Evolutionary conservation across 2,329 filamentous ascomycete species (phyloP).

Genomic region (Thelonectria olida): DNA sequence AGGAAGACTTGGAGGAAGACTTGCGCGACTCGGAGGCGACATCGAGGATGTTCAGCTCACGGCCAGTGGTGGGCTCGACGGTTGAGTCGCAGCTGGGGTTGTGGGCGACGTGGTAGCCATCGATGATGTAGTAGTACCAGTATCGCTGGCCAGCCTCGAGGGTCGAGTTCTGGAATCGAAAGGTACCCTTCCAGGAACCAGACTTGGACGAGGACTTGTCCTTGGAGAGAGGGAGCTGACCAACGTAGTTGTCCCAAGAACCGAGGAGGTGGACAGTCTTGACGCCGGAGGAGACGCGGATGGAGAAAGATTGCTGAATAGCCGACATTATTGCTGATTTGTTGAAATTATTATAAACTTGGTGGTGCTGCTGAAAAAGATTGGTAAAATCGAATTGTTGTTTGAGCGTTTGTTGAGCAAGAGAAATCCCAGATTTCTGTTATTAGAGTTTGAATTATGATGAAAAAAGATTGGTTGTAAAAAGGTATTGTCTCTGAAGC

Average conservation of each 20-base stretch:
- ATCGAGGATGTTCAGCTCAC: conserved; percentile 97
- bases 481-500: conserved; percentile 46
- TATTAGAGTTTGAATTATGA: conserved; percentile 48
- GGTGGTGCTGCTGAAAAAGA: conserved; percentile 46
- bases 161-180: conserved; percentile 90
- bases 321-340: conserved; percentile 72
- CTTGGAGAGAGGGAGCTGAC: conserved; percentile 93
- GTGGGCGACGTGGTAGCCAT: conserved; percentile 97
- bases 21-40: conserved; percentile 68
- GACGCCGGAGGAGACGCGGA: conserved; percentile 94
- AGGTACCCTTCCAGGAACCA: conserved; percentile 94
- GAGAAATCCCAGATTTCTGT: conserved; percentile 62
- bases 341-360: conserved; percentile 43
- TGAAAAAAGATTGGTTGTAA: conserved; percentile 28
- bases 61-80: conserved; percentile 94
- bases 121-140: conserved; percentile 99
- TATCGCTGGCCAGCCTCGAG: conserved; percentile 91
- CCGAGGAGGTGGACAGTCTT: conserved; percentile 98
- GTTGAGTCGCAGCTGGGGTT: conserved; percentile 91
- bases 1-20: conserved; percentile 56
- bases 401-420: conserved; percentile 56
- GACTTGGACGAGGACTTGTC: conserved; percentile 84
- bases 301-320: conserved; percentile 93
- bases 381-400: conserved; percentile 31
- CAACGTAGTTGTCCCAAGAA: conserved; percentile 97